These are phyloP conservation scores for Beauveria varroae DNA, from an alignment of 2,329 filamentous ascomycete genomes.

Conservation along the genomic window DNA sequence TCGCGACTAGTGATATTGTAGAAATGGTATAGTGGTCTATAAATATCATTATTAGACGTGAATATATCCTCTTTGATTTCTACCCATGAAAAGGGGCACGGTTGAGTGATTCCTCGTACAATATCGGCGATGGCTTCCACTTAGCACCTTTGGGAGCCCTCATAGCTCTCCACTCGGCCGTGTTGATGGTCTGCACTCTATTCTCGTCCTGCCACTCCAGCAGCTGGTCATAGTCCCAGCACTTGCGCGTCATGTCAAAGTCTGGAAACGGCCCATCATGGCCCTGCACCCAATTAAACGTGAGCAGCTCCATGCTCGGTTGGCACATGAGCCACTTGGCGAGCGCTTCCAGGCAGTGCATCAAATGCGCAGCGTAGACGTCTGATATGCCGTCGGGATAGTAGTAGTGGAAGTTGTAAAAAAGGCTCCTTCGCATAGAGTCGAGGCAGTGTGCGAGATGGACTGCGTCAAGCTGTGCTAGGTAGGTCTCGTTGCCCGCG, in stretches of 20 bases:
- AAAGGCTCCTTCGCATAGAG: conserved; percentile 2
- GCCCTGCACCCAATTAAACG: neutral
- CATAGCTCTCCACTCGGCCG: neutral
- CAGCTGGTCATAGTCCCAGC: neutral
- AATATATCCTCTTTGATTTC: no score
- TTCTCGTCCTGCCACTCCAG: neutral
- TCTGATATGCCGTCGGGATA: neutral
- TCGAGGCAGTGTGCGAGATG: conserved; percentile 6
- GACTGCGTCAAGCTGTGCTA: neutral
- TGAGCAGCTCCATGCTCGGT: conserved; percentile 5
- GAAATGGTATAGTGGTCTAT: no score
- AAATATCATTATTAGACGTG: neutral
- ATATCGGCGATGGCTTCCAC: neutral
- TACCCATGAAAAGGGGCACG: neutral
- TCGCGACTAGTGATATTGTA: neutral
- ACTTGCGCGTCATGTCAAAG: conserved; percentile 4
- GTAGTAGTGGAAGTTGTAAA: neutral
- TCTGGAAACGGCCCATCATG: neutral
- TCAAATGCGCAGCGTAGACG: neutral
- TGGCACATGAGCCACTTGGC: conserved; percentile 3
- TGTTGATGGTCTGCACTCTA: neutral
- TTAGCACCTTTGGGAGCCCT: neutral
- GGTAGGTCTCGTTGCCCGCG: conserved; percentile 2
- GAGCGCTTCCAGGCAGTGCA: conserved; percentile 3
- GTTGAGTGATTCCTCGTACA: neutral